These are phyloP conservation scores for Striga hermonthica DNA, from an alignment of 305 asterid species.

Conservation along the genomic window DNA sequence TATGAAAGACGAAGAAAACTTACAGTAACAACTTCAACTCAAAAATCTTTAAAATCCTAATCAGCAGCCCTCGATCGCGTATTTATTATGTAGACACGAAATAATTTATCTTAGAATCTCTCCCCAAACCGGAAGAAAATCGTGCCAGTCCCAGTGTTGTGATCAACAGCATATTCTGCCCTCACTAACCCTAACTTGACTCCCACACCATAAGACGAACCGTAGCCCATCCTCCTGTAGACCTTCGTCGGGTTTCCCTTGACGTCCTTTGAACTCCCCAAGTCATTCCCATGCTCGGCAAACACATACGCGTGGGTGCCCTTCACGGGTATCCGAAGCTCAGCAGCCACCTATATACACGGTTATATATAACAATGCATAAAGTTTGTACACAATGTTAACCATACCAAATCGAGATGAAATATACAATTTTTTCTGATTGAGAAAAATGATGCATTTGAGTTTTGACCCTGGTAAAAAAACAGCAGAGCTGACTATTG, in stretches of 20 bases:
- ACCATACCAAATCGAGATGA: slow-evolving; percentile 9
- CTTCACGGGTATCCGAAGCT: slow-evolving; percentile 79
- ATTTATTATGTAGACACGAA: not conserved
- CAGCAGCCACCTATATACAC: slow-evolving; percentile 69
- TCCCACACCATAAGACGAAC: slow-evolving; percentile 92
- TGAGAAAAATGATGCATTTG: not conserved
- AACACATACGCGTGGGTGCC: slow-evolving; percentile 87
- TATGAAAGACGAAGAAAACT: no score
- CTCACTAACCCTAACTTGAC: slow-evolving; percentile 85
- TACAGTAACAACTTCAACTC: slow-evolving; percentile 20
- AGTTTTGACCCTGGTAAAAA: no score
- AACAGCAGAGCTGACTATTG: not conserved
- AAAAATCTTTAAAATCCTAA: slow-evolving; percentile 24
- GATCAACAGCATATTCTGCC: slow-evolving; percentile 91
- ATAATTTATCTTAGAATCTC: slow-evolving; percentile 45
- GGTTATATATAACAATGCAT: not conserved
- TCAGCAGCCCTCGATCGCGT: not conserved
- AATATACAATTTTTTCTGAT: not conserved
- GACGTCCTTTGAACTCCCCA: slow-evolving; percentile 88
- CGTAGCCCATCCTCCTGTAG: slow-evolving; percentile 87
- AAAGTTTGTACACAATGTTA: slow-evolving; percentile 5
- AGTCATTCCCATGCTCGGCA: slow-evolving; percentile 97
- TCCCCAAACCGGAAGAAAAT: slow-evolving; percentile 75
- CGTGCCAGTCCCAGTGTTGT: slow-evolving; percentile 78
- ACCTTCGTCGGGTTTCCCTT: slow-evolving; percentile 98